Base-by-base conservation (phyloP, 805 yeast species). In the Wickerhamomyces pijperi region DNA sequence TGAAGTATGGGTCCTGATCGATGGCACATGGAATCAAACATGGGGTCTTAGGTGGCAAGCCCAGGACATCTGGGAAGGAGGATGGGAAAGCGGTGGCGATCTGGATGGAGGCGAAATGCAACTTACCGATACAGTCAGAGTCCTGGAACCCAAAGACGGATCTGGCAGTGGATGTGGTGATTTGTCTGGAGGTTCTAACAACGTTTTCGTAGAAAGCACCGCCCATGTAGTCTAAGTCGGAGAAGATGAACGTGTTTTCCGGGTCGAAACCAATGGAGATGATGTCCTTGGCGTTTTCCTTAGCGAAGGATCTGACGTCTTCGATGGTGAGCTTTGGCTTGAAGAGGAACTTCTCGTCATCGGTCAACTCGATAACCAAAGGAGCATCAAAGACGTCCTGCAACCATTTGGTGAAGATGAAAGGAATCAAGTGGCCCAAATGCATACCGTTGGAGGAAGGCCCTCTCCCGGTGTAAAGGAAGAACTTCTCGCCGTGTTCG, bases 311-410 rank as follows among this genome's bases (percentile, higher is more conserved):
- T 62, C 84, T 83, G 48, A 90, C 96, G 53, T 90, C 95, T 28
- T 80, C 84, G 45, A 92, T 82, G 19, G 90, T 82, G 53, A 92
- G 72, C 55, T 84, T 81, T 49, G 72, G 96, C 64, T 92, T 92
- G 72, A 92, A 92, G 53, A 92, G 63, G 60, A 92, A 92, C 67
- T 92, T 92, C 62, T 92, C 98, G 60, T 92, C 98, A 59, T 92
- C 98, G 3, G 97, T 88, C 63, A 86, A 65, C 62, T 92, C 97
- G 50, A 92, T 78, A 31, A 92, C 94, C 46, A 92, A 70, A 17
- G 98, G 97, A 42, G 76, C 96, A 58, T 92, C 97, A 59, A 92
- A 92, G 2, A 90, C 97, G 35, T 90, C 97, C 62, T 92, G 98
- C 53, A 92, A 71, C 97, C 97, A 92, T 62, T 88, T 87, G 41